Base-by-base conservation (phyloP, 2,329 filamentous ascomycete genomes). In the Fusarium aywerte region DNA sequence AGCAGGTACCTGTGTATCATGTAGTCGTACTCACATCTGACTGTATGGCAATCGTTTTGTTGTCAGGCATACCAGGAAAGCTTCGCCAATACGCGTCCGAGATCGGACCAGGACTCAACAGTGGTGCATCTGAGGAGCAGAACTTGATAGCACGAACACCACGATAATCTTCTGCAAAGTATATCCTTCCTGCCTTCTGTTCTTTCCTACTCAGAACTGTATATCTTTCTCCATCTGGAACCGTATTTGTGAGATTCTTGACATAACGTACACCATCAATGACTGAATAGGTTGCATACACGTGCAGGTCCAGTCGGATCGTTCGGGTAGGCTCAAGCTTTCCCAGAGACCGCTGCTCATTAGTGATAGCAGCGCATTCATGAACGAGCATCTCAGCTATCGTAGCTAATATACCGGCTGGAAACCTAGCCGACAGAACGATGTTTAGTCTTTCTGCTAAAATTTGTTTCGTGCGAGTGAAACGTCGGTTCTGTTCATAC, bases 141-240 rank as follows among this genome's bases (percentile, higher is more conserved):
- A 63, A 47, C 7, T 45, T 56, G 10, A 66, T 43, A 45, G 2
- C 49, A 3, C 62, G 59, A 5, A 66, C 53, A 16, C 62, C 62
- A n/a, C 62, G 58, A 33, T 59, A 15, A 35, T 66, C 54, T 66
- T 66, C 62, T 36, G 62, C 50, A 18, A 66, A 63, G 45, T 47
- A 66, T 20, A 63, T 63, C 42, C 59, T 63, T 4, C 21, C n/a
- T 2, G 59, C 40, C 27, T 23, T 11, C 20, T 43, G 18, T 16
- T 18, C 53, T n/a, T 16, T 21, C 10, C 42, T 66, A 7, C 33
- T 63, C 15, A 23, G 40, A 35, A 66, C 12, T 15, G 32, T 15
- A 13, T 12, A 11, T 2, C 42, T 40, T 11, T 51, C 36, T 4
- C 59, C 2, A 13, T 63, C 39, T 10, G 40, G 32, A 33, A n/a